phyloP scores from a whole-genome alignment of 1,139 yeast genomes.

The Kluyveromyces marxianus region DNA sequence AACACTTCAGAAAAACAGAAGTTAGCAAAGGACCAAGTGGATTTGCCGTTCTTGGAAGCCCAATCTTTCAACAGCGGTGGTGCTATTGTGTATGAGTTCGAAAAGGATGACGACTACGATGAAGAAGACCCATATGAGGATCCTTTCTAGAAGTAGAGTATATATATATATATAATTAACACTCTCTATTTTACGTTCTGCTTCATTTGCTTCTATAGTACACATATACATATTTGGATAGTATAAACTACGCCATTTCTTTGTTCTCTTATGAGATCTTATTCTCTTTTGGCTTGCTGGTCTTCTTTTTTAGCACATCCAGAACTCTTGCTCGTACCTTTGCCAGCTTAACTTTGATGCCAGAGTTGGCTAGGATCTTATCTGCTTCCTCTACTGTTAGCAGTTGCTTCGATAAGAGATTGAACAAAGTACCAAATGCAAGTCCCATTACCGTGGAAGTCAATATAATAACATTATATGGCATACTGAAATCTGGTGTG shows the following conservation, averaged over 20 bases:
- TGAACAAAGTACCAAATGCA: constrained; percentile 81
- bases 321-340: not conserved
- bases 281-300: not conserved
- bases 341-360: constrained; percentile 2
- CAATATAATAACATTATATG: constrained; percentile 90
- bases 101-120: constrained; percentile 79
- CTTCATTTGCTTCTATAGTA: no score
- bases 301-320: not conserved
- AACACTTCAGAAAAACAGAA: constrained; percentile 69
- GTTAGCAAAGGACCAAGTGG: constrained; percentile 74
- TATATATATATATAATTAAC: no score
- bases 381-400: constrained; percentile 76
- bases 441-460: constrained; percentile 92
- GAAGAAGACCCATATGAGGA: constrained; percentile 98
- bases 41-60: constrained; percentile 82
- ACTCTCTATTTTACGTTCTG: no score
- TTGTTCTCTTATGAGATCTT: not conserved
- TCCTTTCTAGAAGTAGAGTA: constrained; percentile 49
- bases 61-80: constrained; percentile 75
- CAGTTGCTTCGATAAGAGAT: constrained; percentile 65
- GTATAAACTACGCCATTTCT: no score
- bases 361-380: constrained; percentile 7
- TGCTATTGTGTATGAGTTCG: constrained; percentile 90
- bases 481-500: constrained; percentile 98
- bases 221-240: no score